A percentile compares a stretch with the other conserved stretches of the same genome.
Evolutionary conservation across 345 rosid genomes (phyloP).

Genomic region (Viola odorata): DNA sequence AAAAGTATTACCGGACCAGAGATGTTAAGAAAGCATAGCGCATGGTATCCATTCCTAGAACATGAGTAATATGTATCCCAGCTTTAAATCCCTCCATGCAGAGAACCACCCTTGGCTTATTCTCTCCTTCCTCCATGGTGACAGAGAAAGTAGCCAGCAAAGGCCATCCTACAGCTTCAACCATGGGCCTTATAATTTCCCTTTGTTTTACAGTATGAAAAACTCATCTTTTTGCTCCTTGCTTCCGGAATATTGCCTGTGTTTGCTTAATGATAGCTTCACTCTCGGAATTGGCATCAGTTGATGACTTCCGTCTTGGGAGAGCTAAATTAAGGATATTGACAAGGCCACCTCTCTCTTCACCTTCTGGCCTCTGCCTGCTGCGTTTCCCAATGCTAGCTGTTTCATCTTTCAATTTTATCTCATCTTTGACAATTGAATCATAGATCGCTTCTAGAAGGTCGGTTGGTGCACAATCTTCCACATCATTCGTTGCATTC

Average conservation of each 20-base stretch:
- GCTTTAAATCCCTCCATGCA: conserved; percentile 99
- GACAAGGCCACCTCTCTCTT: conserved; percentile 86
- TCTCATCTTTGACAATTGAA: conserved; percentile 91
- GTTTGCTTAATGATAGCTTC: conserved; percentile 85
- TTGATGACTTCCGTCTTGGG: conserved; percentile 61
- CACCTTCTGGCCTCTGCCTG: conserved; percentile 71
- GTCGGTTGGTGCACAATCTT: conserved; percentile 73
- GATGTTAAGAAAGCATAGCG: conserved; percentile 98
- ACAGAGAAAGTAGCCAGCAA: conserved; percentile 96
- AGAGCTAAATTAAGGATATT: conserved; percentile 83
- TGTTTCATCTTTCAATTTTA: conserved; percentile 82
- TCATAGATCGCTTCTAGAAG: conserved; percentile 90
- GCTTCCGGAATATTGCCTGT: conserved; percentile 81
- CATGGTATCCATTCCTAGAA: conserved; percentile 99
- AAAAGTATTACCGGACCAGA: conserved; percentile 70
- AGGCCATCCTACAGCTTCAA: conserved; percentile 99
- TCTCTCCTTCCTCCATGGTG: conserved; percentile 97
- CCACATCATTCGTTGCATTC: conserved; percentile 70
- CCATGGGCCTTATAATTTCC: conserved; percentile 90
- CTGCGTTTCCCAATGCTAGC: conserved; percentile 47
- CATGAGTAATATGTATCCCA: conserved; percentile 84
- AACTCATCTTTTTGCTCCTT: conserved; percentile 82
- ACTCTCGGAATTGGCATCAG: conserved; percentile 78
- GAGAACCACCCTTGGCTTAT: conserved; percentile 78
- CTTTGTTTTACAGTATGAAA: conserved; percentile 68